phyloP scores from a whole-genome alignment of 441 rosid species.

The Adansonia rubrostipa region DNA sequence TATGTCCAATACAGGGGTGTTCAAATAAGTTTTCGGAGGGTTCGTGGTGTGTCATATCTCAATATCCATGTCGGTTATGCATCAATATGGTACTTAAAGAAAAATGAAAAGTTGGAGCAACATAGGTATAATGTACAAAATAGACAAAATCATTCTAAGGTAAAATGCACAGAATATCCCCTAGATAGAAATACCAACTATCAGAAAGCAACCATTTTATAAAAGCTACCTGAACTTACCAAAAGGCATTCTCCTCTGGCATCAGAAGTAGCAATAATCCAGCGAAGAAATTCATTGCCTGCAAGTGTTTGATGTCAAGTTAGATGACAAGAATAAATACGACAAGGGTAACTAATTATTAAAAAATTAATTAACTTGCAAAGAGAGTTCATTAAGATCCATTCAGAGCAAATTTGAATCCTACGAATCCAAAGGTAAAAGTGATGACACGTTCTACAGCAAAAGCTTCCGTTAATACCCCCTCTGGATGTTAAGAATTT shows the following conservation, averaged over 20 bases:
- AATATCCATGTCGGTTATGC: not conserved
- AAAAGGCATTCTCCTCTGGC: slow-evolving; percentile 88
- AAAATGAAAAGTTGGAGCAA: not conserved
- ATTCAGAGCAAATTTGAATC: slow-evolving; percentile 12
- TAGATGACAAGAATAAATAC: slow-evolving; percentile 14
- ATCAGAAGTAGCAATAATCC: slow-evolving; percentile 72
- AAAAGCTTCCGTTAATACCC: not conserved
- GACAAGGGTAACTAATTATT: not conserved
- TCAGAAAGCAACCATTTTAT: slow-evolving; percentile 23
- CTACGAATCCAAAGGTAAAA: slow-evolving; percentile 4
- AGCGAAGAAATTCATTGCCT: slow-evolving; percentile 88
- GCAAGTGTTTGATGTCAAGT: slow-evolving; percentile 39
- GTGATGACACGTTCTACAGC: not conserved
- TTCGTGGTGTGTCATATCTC: not conserved
- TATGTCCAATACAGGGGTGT: not conserved
- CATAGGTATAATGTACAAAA: not conserved
- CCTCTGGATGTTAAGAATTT: not conserved
- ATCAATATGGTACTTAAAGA: too few species aligned
- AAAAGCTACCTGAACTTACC: slow-evolving; percentile 51
- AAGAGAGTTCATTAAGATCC: slow-evolving; percentile 15
- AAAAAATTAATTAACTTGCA: not conserved
- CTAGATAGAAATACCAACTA: slow-evolving; percentile 19
- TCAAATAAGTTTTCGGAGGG: not conserved
- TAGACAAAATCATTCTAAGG: too few species aligned
- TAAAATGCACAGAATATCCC: not conserved